A percentile compares a stretch with the other conserved stretches of the same genome.
phyloP scores from a whole-genome alignment of 1,284 basidiomycete genomes.

The Cutaneotrichosporon arboriforme region DNA sequence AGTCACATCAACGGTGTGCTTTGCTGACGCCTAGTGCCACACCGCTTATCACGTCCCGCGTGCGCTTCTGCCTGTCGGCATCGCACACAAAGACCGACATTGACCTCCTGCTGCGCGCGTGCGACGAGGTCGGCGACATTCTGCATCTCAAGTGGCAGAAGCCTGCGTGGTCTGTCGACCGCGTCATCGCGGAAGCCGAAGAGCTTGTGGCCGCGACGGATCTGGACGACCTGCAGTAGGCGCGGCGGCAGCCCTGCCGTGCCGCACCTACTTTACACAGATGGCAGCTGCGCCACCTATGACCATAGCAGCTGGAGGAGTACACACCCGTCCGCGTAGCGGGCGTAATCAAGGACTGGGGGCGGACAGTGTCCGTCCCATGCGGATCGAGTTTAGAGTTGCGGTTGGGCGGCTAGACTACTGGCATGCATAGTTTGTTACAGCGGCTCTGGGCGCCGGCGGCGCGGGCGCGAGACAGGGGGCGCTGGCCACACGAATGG shows the following conservation, averaged over 20 bases:
- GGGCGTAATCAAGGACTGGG: too few species aligned
- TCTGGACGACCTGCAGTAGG: conserved; percentile 14
- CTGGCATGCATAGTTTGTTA: not conserved
- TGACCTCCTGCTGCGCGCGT: conserved; percentile 77
- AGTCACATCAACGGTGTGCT: conserved; percentile 28
- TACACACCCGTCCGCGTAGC: not conserved
- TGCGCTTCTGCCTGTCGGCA: conserved; percentile 90
- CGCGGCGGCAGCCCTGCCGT: too few species aligned
- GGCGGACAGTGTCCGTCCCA: too few species aligned
- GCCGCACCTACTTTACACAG: too few species aligned
- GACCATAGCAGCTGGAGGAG: not conserved
- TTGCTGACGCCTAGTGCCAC: conserved; percentile 63
- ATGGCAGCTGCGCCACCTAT: not conserved
- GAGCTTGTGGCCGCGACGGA: conserved; percentile 60
- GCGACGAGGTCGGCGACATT: conserved; percentile 84
- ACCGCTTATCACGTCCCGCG: conserved; percentile 79
- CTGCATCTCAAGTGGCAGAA: conserved; percentile 76
- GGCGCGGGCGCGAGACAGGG: too few species aligned
- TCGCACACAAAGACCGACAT: conserved; percentile 97
- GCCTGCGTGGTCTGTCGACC: conserved; percentile 73
- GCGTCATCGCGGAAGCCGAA: conserved; percentile 66
- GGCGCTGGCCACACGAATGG: too few species aligned
- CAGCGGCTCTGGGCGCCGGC: too few species aligned
- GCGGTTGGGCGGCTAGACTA: not conserved
- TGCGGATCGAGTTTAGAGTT: too few species aligned